Evolutionary conservation across 2,329 filamentous ascomycete species (phyloP).

Genomic region (Colletotrichum tabaci): DNA sequence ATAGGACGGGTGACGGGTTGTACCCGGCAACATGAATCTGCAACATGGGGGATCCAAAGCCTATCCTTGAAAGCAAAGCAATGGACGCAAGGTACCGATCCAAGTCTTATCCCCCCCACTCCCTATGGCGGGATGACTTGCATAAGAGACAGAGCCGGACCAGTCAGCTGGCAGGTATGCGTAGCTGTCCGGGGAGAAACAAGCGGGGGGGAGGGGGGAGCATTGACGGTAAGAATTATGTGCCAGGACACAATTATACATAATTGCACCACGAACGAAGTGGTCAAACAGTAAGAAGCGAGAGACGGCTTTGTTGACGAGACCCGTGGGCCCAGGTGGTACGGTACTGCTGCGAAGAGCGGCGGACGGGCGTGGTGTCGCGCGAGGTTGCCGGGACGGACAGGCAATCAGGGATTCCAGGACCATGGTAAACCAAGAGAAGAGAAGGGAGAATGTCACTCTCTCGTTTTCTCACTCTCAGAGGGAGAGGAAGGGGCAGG

Average conservation of each 20-base stretch:
- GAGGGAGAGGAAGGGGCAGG: constrained; percentile 1
- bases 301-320: neutral
- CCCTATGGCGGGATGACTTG: constrained; percentile 31
- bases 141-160: constrained; percentile 19
- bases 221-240: neutral
- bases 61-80: neutral
- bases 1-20: neutral
- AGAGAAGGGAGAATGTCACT: no score
- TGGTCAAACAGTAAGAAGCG: constrained; percentile 38
- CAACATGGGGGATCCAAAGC: constrained; percentile 31
- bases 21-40: constrained; percentile 22
- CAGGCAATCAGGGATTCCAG: constrained; percentile 24
- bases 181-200: neutral
- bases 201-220: neutral
- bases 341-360: neutral
- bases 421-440: constrained; percentile 27
- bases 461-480: neutral
- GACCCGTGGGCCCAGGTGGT: neutral
- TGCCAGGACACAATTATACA: constrained; percentile 1
- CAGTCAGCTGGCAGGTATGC: constrained; percentile 14
- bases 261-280: constrained; percentile 28
- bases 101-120: constrained; percentile 2
- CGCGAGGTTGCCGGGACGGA: constrained; percentile 27
- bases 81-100: constrained; percentile 23
- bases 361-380: constrained; percentile 15